Base-by-base conservation (phyloP, 225 moss, liverwort and hornwort genomes). In the Sphagnum contortum region DNA sequence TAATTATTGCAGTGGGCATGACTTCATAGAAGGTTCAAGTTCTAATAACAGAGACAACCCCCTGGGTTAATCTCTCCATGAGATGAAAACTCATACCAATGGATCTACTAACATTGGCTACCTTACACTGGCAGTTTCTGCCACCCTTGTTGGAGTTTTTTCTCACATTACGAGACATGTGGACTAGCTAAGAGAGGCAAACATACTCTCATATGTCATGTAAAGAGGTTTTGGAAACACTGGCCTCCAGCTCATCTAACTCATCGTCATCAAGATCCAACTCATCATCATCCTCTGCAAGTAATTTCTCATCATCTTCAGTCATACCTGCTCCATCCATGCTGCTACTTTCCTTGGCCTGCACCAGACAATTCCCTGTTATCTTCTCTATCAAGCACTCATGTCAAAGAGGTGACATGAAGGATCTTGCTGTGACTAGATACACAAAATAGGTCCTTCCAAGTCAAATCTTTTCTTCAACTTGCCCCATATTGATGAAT, bases 201-300 rank as follows among this genome's bases (percentile, higher is more conserved):
- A 29, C 29, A 29, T 29, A 29, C 8, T 56, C 80, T 88, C 76
- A 81, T 66, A 76, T 84, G 83, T 89, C 87, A 76, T 89, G 91
- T 74, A 89, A 60, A 12, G 89, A 83, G 63, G 94, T 91, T 60
- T 91, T 83, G 56, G 85, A 77, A 75, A 94, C 81, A 70, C 72
- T 78, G 1, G 76, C 76, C 81, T 94, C 94, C 78, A 91, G 78
- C 75, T 95, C 95, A 63, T 92, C 90, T 88, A 95, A 79, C 78
- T 95, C 95, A 47, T 90, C 88, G 13, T 95, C 95, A 47, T 90
- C 88, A 44, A 95, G 45, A 67, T 95, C 95, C 86, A 95, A 77
- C 64, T 95, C 95, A 55, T 95, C 92, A 68, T 95, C 95, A 64
- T 95, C 95, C 52, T 95, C 92, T 12, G 83, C 91, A 65, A 91